Base-by-base conservation (phyloP, 176 grass and related monocot species). In the Triticum timopheevii region DNA sequence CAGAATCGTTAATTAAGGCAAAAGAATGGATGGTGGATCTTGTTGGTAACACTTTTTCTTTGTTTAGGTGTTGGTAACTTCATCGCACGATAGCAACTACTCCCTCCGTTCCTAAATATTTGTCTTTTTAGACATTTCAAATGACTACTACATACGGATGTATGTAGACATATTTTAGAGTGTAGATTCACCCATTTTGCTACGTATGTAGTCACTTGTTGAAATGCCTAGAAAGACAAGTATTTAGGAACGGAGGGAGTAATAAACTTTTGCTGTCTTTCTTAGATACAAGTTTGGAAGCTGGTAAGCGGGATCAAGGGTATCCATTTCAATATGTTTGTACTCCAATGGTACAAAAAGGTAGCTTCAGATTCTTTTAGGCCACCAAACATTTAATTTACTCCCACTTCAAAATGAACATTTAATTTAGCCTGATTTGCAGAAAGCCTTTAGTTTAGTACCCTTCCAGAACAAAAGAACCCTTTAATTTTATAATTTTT, bases 11-110 rank as follows among this genome's bases (percentile, higher is more conserved):
- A 24, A 25, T 73, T 73, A 15, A 73, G 38, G 69, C 69, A 73
- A 73, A 73, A 6, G 38, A n/a, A 24, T 44, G 69, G 69, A 73
- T 73, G 69, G 69, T 73, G 69, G 69, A 73, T 73, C 69, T 73
- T 73, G 69, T 73, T 73, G 69, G 69, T 73, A 73, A 13, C 40
- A 24, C 22, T 24, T 44, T 44, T 13, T 73, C 38, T 44, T 44
- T 44, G 22, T 44, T 73, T 73, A 42, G 10, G 20, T 72, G 38
- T 40, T 24, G 69, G 20, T 73, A 73, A 73, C 38, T 73, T 44
- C 38, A 73, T 25, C 38, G 1, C 36, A 73, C 22, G 7, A 44
- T 15, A 44, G 11, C 69, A 12, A 25, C 69, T 25, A 25, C 25
- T 25, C 25, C 25, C 25, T 25, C 25, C 25, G 25, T 25, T 25